Percentiles rank a stretch among this genome's conserved stretches.
Conservation (phyloP, 2,329 filamentous ascomycete species). For the Claviceps maximensis region DNA sequence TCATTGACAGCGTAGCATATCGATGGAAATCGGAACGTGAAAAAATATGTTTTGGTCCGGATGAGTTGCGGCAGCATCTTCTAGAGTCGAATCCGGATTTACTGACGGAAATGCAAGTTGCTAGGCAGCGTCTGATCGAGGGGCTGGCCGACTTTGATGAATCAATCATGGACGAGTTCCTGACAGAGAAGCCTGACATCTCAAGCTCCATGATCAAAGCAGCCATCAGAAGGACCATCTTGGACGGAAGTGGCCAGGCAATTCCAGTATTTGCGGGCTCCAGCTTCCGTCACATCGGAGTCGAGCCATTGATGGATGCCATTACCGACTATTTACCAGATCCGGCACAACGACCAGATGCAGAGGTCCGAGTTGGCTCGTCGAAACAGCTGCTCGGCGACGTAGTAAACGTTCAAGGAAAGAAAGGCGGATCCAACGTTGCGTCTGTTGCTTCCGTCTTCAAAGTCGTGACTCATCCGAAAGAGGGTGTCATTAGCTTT, state of each 20-base stretch:
- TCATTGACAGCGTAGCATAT: constrained; percentile 61
- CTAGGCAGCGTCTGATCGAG: constrained; percentile 68
- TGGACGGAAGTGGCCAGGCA: constrained; percentile 53
- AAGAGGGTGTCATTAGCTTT: constrained; percentile 79
- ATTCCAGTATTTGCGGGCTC: constrained; percentile 85
- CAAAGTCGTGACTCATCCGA: constrained; percentile 84
- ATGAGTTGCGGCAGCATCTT: constrained; percentile 27
- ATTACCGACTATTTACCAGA: constrained; percentile 78
- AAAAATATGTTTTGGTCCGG: constrained; percentile 22
- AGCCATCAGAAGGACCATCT: constrained; percentile 60
- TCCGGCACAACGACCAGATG: constrained; percentile 65
- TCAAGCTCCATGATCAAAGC: constrained; percentile 52
- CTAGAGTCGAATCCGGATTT: constrained; percentile 32
- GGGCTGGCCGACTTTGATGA: constrained; percentile 82
- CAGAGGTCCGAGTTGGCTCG: constrained; percentile 60
- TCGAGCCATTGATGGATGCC: constrained; percentile 81
- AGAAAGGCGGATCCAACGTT: constrained; percentile 22
- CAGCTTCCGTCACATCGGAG: constrained; percentile 86
- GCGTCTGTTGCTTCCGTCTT: constrained; percentile 58
- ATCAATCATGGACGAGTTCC: constrained; percentile 67
- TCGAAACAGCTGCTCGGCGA: constrained; percentile 24
- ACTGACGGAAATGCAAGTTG: constrained; percentile 57
- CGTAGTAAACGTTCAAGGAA: constrained; percentile 26
- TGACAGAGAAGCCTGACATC: constrained; percentile 66
- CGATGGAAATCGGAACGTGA: constrained; percentile 45